Evolutionary conservation across 805 yeast genomes (phyloP).

Genomic region (Teunomyces funiuensis): DNA sequence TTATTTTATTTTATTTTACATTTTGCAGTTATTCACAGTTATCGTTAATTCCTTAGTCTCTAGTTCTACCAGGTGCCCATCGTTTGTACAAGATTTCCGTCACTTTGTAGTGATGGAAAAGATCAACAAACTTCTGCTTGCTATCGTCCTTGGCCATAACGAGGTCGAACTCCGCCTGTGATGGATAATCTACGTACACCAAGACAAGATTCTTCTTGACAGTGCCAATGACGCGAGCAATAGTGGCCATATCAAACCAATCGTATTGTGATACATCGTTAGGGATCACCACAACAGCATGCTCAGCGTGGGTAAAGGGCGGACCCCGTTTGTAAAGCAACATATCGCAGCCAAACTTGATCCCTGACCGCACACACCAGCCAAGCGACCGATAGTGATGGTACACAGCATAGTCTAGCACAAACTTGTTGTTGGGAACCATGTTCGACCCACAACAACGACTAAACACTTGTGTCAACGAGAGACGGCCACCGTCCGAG

Average conservation of each 20-base stretch:
- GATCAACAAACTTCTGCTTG: slow-evolving; percentile 18
- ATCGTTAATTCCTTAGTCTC: slow-evolving; percentile 51
- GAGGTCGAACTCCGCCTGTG: slow-evolving; percentile 26
- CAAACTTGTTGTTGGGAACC: slow-evolving; percentile 27
- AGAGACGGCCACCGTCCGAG: slow-evolving; percentile 20
- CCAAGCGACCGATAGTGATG: slow-evolving; percentile 87
- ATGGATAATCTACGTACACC: slow-evolving; percentile 62
- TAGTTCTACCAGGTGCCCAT: slow-evolving; percentile 82
- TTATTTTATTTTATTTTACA: no score
- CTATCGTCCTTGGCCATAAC: slow-evolving; percentile 15
- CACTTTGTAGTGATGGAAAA: slow-evolving; percentile 49
- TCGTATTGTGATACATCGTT: slow-evolving; percentile 40
- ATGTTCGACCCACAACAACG: slow-evolving; percentile 18
- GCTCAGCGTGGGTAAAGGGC: slow-evolving; percentile 93
- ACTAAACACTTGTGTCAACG: slow-evolving; percentile 24
- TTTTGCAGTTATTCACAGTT: not conserved
- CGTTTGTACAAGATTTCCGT: slow-evolving; percentile 71
- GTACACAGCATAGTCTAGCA: slow-evolving; percentile 67
- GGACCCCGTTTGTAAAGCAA: slow-evolving; percentile 88
- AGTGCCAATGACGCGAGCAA: slow-evolving; percentile 80
- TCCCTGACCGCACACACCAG: slow-evolving; percentile 92
- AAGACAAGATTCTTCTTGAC: slow-evolving; percentile 78
- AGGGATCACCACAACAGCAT: slow-evolving; percentile 57
- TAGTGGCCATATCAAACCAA: slow-evolving; percentile 59
- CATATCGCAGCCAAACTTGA: slow-evolving; percentile 88